phyloP scores from a whole-genome alignment of 345 rosid genomes.

The Corymbia maculata region DNA sequence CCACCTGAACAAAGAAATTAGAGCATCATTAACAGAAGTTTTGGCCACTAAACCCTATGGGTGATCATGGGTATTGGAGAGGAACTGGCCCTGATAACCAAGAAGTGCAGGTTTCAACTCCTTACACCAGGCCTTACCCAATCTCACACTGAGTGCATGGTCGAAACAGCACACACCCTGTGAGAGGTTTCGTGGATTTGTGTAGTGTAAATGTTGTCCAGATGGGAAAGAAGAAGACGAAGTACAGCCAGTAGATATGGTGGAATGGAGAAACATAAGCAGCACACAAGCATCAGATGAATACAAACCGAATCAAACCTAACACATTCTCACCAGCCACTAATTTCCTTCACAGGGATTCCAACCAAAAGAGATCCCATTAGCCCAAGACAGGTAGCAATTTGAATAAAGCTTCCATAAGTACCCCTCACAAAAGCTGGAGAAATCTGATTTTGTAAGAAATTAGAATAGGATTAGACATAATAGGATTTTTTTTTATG shows the following conservation, averaged over 20 bases:
- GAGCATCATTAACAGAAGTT: neutral
- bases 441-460: conserved; percentile 49
- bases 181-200: neutral
- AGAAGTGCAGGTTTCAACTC: neutral
- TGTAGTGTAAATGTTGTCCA: neutral
- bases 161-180: neutral
- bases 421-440: conserved; percentile 96
- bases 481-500: neutral
- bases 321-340: conserved; percentile 54
- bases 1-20: conserved; percentile 53
- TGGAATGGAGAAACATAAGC: neutral
- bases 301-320: neutral
- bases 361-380: conserved; percentile 82
- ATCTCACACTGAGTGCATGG: neutral
- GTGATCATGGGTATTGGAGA: neutral
- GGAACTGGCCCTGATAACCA: neutral
- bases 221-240: neutral
- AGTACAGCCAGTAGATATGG: neutral
- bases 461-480: conserved; percentile 1
- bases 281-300: neutral
- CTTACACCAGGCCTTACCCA: neutral
- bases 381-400: conserved; percentile 91
- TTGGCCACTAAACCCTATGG: neutral
- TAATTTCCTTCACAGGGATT: conserved; percentile 67
- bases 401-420: conserved; percentile 89